Evolutionary conservation across 345 rosid species (phyloP), one percentile per base, ranked within the genome.

Genomic region (Turritis glabra): DNA sequence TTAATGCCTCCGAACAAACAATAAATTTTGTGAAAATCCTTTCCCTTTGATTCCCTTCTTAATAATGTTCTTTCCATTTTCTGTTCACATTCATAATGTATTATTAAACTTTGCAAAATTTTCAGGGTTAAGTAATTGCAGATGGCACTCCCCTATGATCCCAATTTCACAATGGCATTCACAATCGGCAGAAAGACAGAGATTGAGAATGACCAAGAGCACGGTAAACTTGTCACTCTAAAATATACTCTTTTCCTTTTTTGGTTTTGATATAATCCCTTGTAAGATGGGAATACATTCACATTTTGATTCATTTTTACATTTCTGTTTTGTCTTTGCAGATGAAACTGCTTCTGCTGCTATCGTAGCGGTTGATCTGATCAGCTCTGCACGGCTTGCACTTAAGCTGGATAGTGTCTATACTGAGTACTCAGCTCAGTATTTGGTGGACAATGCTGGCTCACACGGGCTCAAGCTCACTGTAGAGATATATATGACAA

Each of bases 341-440:
- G 65, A 60, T 38, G 65, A 40, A 22, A 38, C 48, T 38, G 30
- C 1, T 1, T 37, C 48, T 38, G 65, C 48, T 3, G 32, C 65
- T 21, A 7, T 60, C 1, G 65, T 60, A 23, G 65, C 48, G 0
- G 65, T 15, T 60, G 30, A 22, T 13, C 48, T 60, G 65, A 37
- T 37, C 7, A 60, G 48, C 48, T 37, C 48, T 37, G 30, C 48
- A 60, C 18, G 64, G 18, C 27, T 59, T 37, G 10, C 11, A 60
- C 65, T 37, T 38, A 22, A 60, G 47, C 65, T 60, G 2, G 65
- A 60, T 7, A 21, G 6, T 13, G 65, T 21, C 7, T 4, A 7
- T 19, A 57, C 63, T 33, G 43, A 57, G 63, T 57, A 30, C 63
- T 57, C 63, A 57, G 63, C 63, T 57, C 47, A 38, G 65, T 60